These are phyloP conservation scores for Stachybotrys elegans DNA, from an alignment of 2,329 filamentous ascomycete genomes.

Conservation along the genomic window DNA sequence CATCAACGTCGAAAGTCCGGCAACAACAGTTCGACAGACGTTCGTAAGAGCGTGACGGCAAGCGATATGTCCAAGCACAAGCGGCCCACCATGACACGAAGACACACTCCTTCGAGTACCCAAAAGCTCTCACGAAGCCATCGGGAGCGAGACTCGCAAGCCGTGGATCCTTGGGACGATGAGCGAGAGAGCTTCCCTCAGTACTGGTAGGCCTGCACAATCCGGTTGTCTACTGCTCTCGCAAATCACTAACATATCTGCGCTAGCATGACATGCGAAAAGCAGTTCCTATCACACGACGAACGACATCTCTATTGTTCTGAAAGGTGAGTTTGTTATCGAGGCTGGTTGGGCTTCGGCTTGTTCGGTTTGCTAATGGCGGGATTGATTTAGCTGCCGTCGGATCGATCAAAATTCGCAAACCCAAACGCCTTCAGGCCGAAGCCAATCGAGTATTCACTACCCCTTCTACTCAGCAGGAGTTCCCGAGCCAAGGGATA, in stretches of 20 bases:
- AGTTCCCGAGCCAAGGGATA: conserved; percentile 52
- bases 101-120: conserved; percentile 31
- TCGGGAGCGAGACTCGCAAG: conserved; percentile 46
- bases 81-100: conserved; percentile 40
- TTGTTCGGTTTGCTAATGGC: conserved; percentile 14
- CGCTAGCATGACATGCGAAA: conserved; percentile 60
- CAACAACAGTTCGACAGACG: conserved; percentile 50
- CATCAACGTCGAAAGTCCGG: conserved; percentile 54
- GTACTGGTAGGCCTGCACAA: conserved; percentile 56
- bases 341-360: conserved; percentile 6
- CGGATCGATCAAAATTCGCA: conserved; percentile 42
- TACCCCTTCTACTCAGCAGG: conserved; percentile 41
- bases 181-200: conserved; percentile 61
- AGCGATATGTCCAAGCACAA: conserved; percentile 43
- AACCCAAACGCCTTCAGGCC: conserved; percentile 20
- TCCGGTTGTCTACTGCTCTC: conserved; percentile 8
- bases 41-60: conserved; percentile 43
- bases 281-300: conserved; percentile 56
- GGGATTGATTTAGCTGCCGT: conserved; percentile 40
- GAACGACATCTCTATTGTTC: conserved; percentile 59
- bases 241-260: conserved; percentile 14
- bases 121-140: conserved; percentile 48
- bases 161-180: conserved; percentile 48
- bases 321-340: conserved; percentile 44
- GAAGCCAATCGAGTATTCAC: conserved; percentile 27